A percentile compares a stretch with the other conserved stretches of the same genome.
These are phyloP conservation scores for Chytriomyces sp. DNA, from an alignment of 192 early-diverging fungal genomes.

Conservation along the genomic window DNA sequence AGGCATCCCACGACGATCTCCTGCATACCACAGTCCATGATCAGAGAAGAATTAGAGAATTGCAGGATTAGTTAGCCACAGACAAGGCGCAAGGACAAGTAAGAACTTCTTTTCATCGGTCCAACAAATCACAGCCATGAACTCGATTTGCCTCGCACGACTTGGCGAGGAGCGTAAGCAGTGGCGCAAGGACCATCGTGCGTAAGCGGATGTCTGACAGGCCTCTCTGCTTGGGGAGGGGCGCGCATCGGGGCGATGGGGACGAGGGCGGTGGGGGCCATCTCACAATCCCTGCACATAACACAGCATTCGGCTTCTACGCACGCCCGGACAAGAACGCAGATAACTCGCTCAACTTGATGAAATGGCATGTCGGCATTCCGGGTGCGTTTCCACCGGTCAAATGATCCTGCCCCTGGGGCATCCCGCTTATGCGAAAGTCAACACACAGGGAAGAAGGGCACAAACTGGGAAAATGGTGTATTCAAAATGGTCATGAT, in stretches of 20 bases:
- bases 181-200: conserved; percentile 94
- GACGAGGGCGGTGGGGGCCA: not conserved
- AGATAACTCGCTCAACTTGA: conserved; percentile 78
- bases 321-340: conserved; percentile 82
- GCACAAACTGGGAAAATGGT: conserved; percentile 81
- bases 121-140: conserved; percentile 21
- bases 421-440: too few species aligned
- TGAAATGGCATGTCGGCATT: conserved; percentile 80
- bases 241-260: not conserved
- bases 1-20: too few species aligned
- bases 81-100: too few species aligned
- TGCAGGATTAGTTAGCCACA: too few species aligned
- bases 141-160: conserved; percentile 73
- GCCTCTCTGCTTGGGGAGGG: not conserved
- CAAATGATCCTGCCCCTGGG: too few species aligned
- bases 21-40: too few species aligned
- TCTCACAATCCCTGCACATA: not conserved
- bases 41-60: too few species aligned
- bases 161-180: conserved; percentile 92
- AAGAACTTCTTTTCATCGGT: too few species aligned
- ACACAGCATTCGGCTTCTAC: conserved; percentile 77
- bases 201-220: not conserved
- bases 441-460: conserved; percentile 46
- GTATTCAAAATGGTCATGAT: conserved; percentile 79
- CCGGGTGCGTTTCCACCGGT: conserved; percentile 61